Conservation (phyloP, 345 rosid species). For the Kernera saxatilis region DNA sequence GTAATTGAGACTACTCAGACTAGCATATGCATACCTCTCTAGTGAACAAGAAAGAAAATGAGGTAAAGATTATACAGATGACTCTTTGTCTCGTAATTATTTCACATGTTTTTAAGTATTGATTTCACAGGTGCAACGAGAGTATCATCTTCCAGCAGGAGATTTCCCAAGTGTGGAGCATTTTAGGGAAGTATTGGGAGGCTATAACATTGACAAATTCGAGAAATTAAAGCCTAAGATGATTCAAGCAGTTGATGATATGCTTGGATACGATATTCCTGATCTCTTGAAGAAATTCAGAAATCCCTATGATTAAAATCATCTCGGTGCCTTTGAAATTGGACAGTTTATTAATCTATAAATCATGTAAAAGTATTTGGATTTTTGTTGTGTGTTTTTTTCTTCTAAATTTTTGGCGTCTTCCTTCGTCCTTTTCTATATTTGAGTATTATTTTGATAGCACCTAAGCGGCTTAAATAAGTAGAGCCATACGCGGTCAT, state of each 20-base stretch:
- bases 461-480: too few relatives aligned
- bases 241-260: conserved; percentile 86
- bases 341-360: neutral
- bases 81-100: too few relatives aligned
- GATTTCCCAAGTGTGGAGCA: conserved; percentile 86
- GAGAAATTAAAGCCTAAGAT: conserved; percentile 84
- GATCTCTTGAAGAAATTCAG: conserved; percentile 77
- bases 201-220: conserved; percentile 71
- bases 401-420: neutral
- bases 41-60: too few relatives aligned
- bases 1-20: too few relatives aligned
- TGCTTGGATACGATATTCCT: conserved; percentile 87
- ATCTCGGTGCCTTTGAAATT: neutral
- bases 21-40: too few relatives aligned
- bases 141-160: conserved; percentile 69
- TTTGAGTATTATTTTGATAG: too few relatives aligned
- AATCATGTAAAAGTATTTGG: neutral
- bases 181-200: conserved; percentile 59
- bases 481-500: too few relatives aligned
- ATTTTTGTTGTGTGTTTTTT: neutral
- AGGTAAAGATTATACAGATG: too few relatives aligned
- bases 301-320: conserved; percentile 62
- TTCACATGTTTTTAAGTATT: too few relatives aligned
- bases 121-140: conserved; percentile 92
- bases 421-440: too few relatives aligned